Evolutionary conservation across 208 protist genomes (phyloP), one percentile per base, ranked within the genome.

Genomic region (Acanthamoeba triangularis): DNA sequence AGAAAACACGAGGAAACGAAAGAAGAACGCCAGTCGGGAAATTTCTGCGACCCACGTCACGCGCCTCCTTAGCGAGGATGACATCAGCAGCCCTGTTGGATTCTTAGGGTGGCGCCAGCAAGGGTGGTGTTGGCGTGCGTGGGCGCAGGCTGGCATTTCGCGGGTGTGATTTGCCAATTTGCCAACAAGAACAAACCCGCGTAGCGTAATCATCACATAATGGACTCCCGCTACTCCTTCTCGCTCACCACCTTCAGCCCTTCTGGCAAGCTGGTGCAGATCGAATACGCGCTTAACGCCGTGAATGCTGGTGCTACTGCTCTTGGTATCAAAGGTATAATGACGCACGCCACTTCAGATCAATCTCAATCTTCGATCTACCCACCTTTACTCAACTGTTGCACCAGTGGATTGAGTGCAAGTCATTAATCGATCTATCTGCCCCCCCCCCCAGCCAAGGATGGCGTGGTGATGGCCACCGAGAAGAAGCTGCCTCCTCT

Each of bases 241-340:
- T 99, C 99, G 67, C 98, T 99, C 87, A 99, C 99, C 3, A 99
- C 99, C 7, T 99, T 99, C 98, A 99, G 98, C 96, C 99, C 99
- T 25, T 99, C 99, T 3, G 99, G 99, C 61, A 99, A 99, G 97
- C 98, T 99, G n/a, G 99, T 99, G 16, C 99, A 99, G 97, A 99
- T 99, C 96, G 99, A 99, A 96, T 99, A 99, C 97, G 99, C 99
- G 3, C 99, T 99, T 1, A 99, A 98, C 37, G 99, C 99, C 16
- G 99, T 99, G 0, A 96, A 97, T 6, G 98, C 98, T 44, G 99
- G 99, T 63, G 88, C 95, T 54, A 98, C 97, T 5, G 95, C 97
- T 30, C 56, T 98, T 44, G 98, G 98, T 54, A 98, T 99, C 54
- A 99, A 99, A 96, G 98, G 98, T 98, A 49, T 7, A 65, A 92